Evolutionary conservation across 257 asterid species (phyloP), one percentile per base, ranked within the genome.

Genomic region (Solanum etuberosum): DNA sequence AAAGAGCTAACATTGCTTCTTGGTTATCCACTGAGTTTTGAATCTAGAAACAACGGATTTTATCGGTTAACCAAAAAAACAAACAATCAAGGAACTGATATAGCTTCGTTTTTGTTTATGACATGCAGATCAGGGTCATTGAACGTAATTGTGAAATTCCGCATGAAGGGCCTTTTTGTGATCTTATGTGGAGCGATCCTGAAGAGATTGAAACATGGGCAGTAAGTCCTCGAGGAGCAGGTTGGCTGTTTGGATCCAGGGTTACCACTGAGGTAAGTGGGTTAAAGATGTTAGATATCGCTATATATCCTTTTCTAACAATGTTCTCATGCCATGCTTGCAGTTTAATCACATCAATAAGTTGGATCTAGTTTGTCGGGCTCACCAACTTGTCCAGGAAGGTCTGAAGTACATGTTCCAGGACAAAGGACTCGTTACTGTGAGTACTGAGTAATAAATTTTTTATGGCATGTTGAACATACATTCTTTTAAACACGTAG

Each of bases 141-240:
- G 99, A 97, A 32, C 90, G 99, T 86, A 96, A 94, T 90, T 94
- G 99, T 87, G 99, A 97, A 87, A 97, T 97, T 85, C 99, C 99
- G 82, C 99, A 97, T 88, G 99, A 97, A 92, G 99, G 99, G 88
- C 99, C 99, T 48, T 95, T 97, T 91, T 97, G 99, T 90, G 99
- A 97, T 92, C 95, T 97, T 54, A 97, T 97, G 99, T 97, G 99
- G 99, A 97, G 99, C 90, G 99, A 97, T 90, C 99, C 99, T 82
- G 99, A 97, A 93, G 99, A 97, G 87, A 97, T 97, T 83, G 99
- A 97, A 90, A 97, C 99, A 57, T 97, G 99, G 99, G 98, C 99
- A 34, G 99, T 97, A 40, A 97, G 99, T 90, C 99, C 99, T 29
- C 94, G 99, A 86, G 99, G 99, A 88, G 99, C 99, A 83, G 99